Evolutionary conservation across 2,329 filamentous ascomycete species (phyloP), one percentile per base, ranked within the genome.

Genomic region (Ceratocystis papillata): DNA sequence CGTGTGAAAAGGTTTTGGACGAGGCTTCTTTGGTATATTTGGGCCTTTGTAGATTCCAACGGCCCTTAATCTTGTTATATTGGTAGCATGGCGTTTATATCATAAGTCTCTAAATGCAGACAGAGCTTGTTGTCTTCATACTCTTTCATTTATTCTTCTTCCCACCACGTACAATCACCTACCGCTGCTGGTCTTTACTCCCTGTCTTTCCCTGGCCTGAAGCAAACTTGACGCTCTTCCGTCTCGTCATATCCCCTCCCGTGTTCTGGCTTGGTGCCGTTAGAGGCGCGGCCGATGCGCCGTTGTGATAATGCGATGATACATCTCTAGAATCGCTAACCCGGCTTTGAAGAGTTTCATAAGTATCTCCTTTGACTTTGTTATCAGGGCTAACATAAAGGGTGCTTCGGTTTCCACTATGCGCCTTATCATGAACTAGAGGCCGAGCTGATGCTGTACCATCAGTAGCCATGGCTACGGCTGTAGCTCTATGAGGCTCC

Each of bases 171-270:
- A 41, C 37, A 12, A 15, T 53, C 12, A 17, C 22, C 37, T 62
- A 41, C 37, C 10, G 37, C 37, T 41, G 37, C 25, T 20, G 25
- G 10, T 62, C 45, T 48, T 45, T 45, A 41, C 12, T 17, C 10
- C 20, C 17, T 5, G 22, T 62, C 60, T 62, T 62, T n/a, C 46
- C 55, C 59, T 45, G 25, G n/a, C 65, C 41, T 33, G 63, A 63
- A 3, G 46, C 80, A 73, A 86, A 84, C 75, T 86, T 87, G 70
- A 87, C 84, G 69, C 83, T 86, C 78, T 85, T 86, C 72, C 83
- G 78, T 69, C 82, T 76, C 72, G 85, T 83, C 67, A 81, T 73
- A 60, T 59, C 55, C 17, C 55, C 55, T 37, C 28, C 55, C 37
- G 55, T 5, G 81, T 79, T 0, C 73, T 73, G 30, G 69, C 73